Conservation (phyloP, 78 protist species). For the Dictyostelium firmibasis region DNA sequence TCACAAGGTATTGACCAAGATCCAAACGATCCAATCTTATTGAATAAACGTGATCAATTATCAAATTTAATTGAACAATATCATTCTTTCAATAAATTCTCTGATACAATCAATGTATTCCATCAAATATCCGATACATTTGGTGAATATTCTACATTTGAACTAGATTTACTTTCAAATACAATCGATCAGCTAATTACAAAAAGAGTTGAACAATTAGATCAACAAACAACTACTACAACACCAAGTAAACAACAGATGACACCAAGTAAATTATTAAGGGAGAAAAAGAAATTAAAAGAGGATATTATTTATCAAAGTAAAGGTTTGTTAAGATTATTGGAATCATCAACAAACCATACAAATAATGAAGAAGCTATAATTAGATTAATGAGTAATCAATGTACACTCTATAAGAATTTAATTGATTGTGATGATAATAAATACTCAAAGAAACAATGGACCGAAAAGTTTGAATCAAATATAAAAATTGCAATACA, state of each 20-base stretch:
- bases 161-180: neutral
- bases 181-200: neutral
- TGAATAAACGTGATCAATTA: slow-evolving; percentile 28
- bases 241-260: neutral
- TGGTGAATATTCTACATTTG: slow-evolving; percentile 32
- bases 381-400: neutral
- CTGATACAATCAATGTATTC: slow-evolving; percentile 27
- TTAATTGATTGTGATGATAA: neutral
- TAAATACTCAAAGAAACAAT: slow-evolving; percentile 18
- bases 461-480: neutral
- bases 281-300: slow-evolving; percentile 27
- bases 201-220: neutral
- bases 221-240: neutral
- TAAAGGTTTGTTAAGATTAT: slow-evolving; percentile 17
- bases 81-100: neutral
- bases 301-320: slow-evolving; percentile 30
- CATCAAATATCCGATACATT: slow-evolving; percentile 50
- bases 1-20: neutral
- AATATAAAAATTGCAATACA: neutral
- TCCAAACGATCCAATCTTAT: slow-evolving; percentile 11
- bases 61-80: neutral
- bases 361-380: neutral
- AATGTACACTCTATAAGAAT: neutral
- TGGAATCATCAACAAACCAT: neutral
- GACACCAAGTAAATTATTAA: neutral